Evolutionary conservation across 345 rosid species (phyloP).

Genomic region (Cochlearia excelsa): DNA sequence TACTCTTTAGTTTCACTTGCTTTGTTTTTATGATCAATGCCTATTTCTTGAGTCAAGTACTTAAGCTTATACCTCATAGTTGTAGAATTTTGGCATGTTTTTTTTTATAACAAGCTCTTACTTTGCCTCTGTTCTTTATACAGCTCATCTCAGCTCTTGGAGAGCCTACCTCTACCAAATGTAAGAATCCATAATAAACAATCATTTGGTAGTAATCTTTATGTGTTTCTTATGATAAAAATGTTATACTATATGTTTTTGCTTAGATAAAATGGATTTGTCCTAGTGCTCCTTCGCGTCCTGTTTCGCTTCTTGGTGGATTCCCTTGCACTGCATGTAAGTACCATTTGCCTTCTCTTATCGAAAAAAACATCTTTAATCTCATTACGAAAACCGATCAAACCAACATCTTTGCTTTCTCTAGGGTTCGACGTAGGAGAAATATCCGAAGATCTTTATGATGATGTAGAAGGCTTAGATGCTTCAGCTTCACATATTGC

Average conservation of each 20-base stretch:
- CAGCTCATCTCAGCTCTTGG: slow-evolving; percentile 74
- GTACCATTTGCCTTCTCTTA: slow-evolving; percentile 17
- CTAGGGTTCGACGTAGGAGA: slow-evolving; percentile 73
- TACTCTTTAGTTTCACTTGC: neutral
- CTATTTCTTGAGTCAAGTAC: no score
- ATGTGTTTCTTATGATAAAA: no score
- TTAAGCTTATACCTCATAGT: no score
- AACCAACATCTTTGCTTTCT: slow-evolving; percentile 15
- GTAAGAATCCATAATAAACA: slow-evolving; percentile 39
- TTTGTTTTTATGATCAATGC: no score
- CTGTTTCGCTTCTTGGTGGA: slow-evolving; percentile 66
- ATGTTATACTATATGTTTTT: neutral
- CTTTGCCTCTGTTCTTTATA: slow-evolving; percentile 27
- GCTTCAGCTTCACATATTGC: slow-evolving; percentile 79
- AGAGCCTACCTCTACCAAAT: slow-evolving; percentile 64
- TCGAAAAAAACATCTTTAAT: no score
- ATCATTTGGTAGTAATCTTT: neutral
- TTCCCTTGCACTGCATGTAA: slow-evolving; percentile 79
- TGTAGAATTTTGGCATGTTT: no score
- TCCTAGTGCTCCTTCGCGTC: slow-evolving; percentile 79
- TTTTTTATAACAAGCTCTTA: neutral
- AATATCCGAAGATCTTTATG: slow-evolving; percentile 59
- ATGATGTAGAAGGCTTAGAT: slow-evolving; percentile 74
- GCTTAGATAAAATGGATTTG: slow-evolving; percentile 81
- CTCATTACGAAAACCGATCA: neutral